Evolutionary conservation across 1,284 basidiomycete species (phyloP).

Genomic region (Puccinia hordei): DNA sequence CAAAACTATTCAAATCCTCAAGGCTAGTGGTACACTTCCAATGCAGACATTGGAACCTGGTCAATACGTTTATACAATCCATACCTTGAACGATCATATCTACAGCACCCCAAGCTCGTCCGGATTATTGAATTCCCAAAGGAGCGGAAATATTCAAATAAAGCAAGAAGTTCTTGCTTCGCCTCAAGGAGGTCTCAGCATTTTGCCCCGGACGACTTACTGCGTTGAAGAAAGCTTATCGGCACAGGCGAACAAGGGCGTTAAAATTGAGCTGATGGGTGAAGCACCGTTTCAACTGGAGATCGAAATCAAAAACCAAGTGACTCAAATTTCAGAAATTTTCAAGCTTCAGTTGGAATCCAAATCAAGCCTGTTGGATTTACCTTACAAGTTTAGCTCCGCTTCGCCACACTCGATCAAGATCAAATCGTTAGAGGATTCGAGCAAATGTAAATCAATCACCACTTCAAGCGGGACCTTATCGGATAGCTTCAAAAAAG

Average conservation of each 20-base stretch:
- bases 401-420: conserved; percentile 78
- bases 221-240: conserved; percentile 41
- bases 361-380: conserved; percentile 56
- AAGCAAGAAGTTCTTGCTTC: conserved; percentile 41
- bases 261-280: conserved; percentile 40
- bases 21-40: conserved; percentile 77
- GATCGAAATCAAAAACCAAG: conserved; percentile 44
- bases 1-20: conserved; percentile 81
- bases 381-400: conserved; percentile 74
- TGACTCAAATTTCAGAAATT: conserved; percentile 27
- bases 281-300: conserved; percentile 44
- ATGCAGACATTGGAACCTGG: conserved; percentile 77
- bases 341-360: conserved; percentile 27
- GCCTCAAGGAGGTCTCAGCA: conserved; percentile 64
- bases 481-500: conserved; percentile 31
- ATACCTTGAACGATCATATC: conserved; percentile 81
- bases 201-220: conserved; percentile 40
- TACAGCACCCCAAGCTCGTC: conserved; percentile 67
- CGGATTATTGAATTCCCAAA: conserved; percentile 60
- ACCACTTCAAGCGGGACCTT: background rate
- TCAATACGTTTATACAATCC: conserved; percentile 82
- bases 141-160: conserved; percentile 54
- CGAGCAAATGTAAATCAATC: conserved; percentile 70
- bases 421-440: conserved; percentile 74
- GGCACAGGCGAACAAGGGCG: conserved; percentile 26